Base-by-base conservation (phyloP, 306 rosid genomes). In the Pyrus pyrifolia region DNA sequence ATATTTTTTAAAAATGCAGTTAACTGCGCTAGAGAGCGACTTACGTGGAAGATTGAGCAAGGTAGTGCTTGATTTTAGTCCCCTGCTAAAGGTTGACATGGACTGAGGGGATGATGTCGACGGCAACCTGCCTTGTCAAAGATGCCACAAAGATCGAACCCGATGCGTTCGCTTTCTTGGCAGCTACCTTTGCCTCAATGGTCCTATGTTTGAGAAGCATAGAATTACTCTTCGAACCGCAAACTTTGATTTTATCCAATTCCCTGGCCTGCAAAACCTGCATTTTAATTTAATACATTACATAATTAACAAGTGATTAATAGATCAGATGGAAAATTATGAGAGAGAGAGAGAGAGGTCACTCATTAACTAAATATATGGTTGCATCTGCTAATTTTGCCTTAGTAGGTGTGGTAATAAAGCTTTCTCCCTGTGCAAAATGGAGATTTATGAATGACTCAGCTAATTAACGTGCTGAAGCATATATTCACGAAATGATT, bases 351-450 rank as follows among this genome's bases (percentile, higher is more conserved):
- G 11, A 38, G 17, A 22, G 33, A 3, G 51, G 66, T 53, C 51
- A 88, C 92, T 86, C 89, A 8, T 72, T 14, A 0, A 6, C 4
- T 35, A 83, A 88, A 27, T 68, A 86, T 38, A 57, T 53, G 14
- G 15, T 57, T 66, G 92, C 82, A 55, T 84, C 86, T 14, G 74
- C 86, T 75, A 88, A 67, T 77, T 75, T 82, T 45, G 63, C 92
- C 23, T 68, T 59, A 46, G 86, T 80, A 55, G 77, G 60, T 27
- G 21, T 57, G 23, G 82, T 86, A 53, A 88, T 75, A 12, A 88
- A 75, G 81, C 92, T 86, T 60, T 88, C 85, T 17, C 88, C 92
- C 89, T 88, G 79, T 33, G 27, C 67, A 79, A 51, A 8, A 51
- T 51, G n/a, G 51, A 68, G 55, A 18, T 49, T 15, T 49, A 49